Base-by-base conservation (phyloP, 1,284 basidiomycete species). In the Trichosporon sp. region DNA sequence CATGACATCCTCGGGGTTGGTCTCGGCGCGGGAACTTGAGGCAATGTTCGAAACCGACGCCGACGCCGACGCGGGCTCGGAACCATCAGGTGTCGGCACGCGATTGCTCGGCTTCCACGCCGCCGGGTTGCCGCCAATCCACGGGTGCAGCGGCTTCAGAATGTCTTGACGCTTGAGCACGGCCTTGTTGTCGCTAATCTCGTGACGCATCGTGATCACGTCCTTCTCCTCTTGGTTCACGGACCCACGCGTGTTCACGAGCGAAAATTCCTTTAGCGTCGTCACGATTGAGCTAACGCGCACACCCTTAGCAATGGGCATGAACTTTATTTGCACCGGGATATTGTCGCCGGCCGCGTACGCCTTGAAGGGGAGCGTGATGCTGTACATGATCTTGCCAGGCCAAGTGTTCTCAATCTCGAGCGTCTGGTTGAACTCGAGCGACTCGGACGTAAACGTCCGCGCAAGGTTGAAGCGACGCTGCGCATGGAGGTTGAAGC, bases 331-430 rank as follows among this genome's bases (percentile, higher is more conserved):
- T 21, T 91, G 86, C 0, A 92, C 90, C 0, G 90, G 91, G 69
- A 96, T 86, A 14, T 87, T 88, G 83, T 96, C 94, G 4, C 94
- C 94, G 0, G 91, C 92, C 0, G 93, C 92, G 89, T 92, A 97
- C 0, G 94, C 95, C 75, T 85, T 85, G 79, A 80, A 83, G 10
- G 84, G 84, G 1, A 85, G 73, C 0, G 84, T 84, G 78, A 96
- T 89, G 6, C 91, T 90, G 84, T 95, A 95, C 92, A 94, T 94
- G 81, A 96, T 86, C 85, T 96, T 98, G 51, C 92, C 91, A 0
- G 95, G 94, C 95, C 95, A 98, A 12, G 93, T 95, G 83, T 96
- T 96, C 83, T 96, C 94, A 68, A 88, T 86, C 83, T 98, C 95
- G 71, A 96, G 88, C 1, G 93, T 94, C 82, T 97, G 94, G 79